Conservation (phyloP, 2,329 filamentous ascomycete genomes). For the Xylariales sp. region DNA sequence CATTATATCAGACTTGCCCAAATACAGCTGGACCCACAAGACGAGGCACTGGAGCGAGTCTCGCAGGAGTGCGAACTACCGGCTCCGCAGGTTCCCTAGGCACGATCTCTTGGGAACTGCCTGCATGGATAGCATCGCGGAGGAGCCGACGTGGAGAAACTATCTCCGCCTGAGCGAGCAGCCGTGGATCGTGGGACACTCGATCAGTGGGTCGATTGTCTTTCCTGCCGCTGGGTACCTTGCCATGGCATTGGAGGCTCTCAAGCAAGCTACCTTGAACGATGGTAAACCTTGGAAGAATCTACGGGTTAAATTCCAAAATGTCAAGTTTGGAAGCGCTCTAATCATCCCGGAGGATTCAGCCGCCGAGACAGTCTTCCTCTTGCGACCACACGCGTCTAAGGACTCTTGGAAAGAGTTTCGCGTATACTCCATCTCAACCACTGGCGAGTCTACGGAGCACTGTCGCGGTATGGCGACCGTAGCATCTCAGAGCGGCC, state of each 20-base stretch:
- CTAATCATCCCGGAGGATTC: too few species aligned
- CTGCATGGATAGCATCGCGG: conserved; percentile 22
- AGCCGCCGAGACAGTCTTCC: too few species aligned
- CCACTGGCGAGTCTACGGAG: neutral
- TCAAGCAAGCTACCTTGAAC: too few species aligned
- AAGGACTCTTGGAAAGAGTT: neutral
- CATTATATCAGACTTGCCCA: conserved; percentile 38
- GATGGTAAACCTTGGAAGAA: too few species aligned
- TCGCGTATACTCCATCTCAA: neutral
- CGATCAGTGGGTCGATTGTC: conserved; percentile 41
- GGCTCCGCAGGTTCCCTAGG: conserved; percentile 26
- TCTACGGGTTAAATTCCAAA: too few species aligned
- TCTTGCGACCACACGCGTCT: too few species aligned
- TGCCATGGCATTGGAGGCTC: conserved; percentile 29
- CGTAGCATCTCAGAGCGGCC: too few species aligned
- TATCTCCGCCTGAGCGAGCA: conserved; percentile 28
- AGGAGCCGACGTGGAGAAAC: conserved; percentile 28
- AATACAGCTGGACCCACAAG: conserved; percentile 42
- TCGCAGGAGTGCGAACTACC: conserved; percentile 25
- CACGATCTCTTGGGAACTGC: conserved; percentile 34
- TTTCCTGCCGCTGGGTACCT: conserved; percentile 39
- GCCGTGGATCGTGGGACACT: conserved; percentile 45
- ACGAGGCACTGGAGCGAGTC: conserved; percentile 34
- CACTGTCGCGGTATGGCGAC: neutral
- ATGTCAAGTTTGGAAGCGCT: too few species aligned